Conservation (phyloP, 768 basidiomycete species). For the Amanita pallidorosea region DNA sequence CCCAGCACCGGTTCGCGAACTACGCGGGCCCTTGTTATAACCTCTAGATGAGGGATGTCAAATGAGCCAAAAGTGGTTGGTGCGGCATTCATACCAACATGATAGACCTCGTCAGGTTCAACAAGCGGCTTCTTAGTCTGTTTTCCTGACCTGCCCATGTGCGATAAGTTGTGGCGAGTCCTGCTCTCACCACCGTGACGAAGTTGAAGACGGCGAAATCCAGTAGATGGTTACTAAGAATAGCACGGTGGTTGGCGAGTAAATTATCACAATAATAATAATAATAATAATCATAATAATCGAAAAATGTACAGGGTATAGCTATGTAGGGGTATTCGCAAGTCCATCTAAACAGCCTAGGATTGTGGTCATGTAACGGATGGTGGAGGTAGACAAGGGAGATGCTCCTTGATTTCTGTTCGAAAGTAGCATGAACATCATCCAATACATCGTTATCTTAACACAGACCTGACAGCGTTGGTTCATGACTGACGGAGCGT, state of each 20-base stretch:
- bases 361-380: background rate
- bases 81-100: conserved; percentile 30
- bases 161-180: background rate
- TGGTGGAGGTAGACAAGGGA: background rate
- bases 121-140: background rate
- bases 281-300: background rate
- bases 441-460: background rate
- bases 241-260: background rate
- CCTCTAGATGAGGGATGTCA: conserved; percentile 29
- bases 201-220: too few relatives aligned
- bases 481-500: background rate
- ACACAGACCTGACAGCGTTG: background rate
- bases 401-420: background rate
- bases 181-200: too few relatives aligned
- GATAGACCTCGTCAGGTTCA: conserved; percentile 24
- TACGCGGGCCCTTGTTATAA: conserved; percentile 49
- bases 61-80: background rate
- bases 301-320: background rate
- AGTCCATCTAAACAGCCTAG: background rate
- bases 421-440: background rate
- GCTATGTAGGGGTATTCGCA: background rate
- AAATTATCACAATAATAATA: background rate
- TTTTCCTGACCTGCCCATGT: conserved; percentile 4
- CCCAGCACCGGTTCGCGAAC: conserved; percentile 12
- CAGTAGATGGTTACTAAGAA: background rate